These are phyloP conservation scores for Pouteria glomerata DNA, from an alignment of 148 eudicot genomes.

Conservation along the genomic window DNA sequence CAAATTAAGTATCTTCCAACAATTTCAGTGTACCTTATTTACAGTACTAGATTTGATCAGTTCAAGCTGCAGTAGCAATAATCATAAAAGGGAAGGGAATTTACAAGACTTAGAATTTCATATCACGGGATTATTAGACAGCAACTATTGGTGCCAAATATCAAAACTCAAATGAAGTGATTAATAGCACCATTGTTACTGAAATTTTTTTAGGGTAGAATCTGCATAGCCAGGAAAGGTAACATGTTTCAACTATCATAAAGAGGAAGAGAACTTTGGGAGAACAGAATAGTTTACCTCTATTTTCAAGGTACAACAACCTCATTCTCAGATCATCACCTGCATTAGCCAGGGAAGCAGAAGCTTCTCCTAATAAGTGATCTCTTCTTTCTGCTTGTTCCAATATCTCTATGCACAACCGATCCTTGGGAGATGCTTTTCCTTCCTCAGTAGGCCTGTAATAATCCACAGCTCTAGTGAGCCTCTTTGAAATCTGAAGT, in stretches of 20 bases:
- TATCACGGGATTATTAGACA: neutral
- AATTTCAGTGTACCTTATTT: neutral
- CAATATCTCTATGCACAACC: constrained; percentile 84
- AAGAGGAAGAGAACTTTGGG: neutral
- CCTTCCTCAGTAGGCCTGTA: constrained; percentile 53
- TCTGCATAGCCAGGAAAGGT: neutral
- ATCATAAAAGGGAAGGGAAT: neutral
- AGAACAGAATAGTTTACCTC: constrained; percentile 45
- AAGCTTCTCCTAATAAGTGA: constrained; percentile 75
- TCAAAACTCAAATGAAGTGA: neutral
- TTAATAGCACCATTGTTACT: neutral
- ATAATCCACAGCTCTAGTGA: constrained; percentile 58
- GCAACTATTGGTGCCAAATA: neutral
- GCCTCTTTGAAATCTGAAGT: constrained; percentile 69
- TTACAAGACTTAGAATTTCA: neutral
- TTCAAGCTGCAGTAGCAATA: neutral
- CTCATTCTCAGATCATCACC: constrained; percentile 74
- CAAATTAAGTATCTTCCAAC: neutral
- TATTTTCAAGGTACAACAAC: constrained; percentile 79
- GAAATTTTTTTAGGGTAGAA: neutral
- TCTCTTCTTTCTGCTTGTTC: constrained; percentile 88
- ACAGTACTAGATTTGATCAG: neutral
- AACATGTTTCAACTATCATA: neutral
- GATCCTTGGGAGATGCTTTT: constrained; percentile 59
- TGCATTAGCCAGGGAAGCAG: constrained; percentile 69